Evolutionary conservation across 2,329 filamentous ascomycete species (phyloP).

Genomic region (Raffaelea arxii): DNA sequence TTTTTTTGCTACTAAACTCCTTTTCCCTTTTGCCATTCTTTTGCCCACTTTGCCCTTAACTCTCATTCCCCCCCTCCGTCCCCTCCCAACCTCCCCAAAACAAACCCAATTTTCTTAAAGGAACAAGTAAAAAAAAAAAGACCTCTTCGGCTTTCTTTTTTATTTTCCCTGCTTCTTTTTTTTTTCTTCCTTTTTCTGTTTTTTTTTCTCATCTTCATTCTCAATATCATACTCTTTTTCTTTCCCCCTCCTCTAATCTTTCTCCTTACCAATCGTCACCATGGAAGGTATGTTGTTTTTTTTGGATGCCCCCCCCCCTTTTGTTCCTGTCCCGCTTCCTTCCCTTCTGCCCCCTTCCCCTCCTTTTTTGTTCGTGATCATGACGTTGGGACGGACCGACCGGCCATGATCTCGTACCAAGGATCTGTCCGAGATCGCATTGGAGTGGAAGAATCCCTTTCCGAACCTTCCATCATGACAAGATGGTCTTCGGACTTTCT

Average conservation of each 20-base stretch:
- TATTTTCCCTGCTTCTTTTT: constrained; percentile 2
- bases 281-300: constrained; percentile 38
- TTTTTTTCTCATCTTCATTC: constrained; percentile 6
- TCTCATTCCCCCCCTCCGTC: not conserved
- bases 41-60: not conserved
- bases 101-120: not conserved
- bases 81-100: constrained; percentile 13
- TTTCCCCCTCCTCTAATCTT: constrained; percentile 24
- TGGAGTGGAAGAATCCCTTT: too few species aligned
- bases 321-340: not conserved
- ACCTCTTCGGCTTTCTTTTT: not conserved
- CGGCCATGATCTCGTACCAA: not conserved
- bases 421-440: too few species aligned
- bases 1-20: not conserved
- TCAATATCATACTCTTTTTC: constrained; percentile 19
- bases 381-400: not conserved
- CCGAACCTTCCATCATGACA: too few species aligned
- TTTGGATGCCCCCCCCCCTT: not conserved
- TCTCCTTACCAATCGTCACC: constrained; percentile 35
- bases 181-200: not conserved
- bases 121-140: constrained; percentile 1
- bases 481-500: not conserved
- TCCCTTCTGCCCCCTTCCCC: constrained; percentile 10
- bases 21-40: constrained; percentile 1
- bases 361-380: constrained; percentile 6